Evolutionary conservation across 2,329 filamentous ascomycete genomes (phyloP).

Genomic region (Penicillium nordicum): DNA sequence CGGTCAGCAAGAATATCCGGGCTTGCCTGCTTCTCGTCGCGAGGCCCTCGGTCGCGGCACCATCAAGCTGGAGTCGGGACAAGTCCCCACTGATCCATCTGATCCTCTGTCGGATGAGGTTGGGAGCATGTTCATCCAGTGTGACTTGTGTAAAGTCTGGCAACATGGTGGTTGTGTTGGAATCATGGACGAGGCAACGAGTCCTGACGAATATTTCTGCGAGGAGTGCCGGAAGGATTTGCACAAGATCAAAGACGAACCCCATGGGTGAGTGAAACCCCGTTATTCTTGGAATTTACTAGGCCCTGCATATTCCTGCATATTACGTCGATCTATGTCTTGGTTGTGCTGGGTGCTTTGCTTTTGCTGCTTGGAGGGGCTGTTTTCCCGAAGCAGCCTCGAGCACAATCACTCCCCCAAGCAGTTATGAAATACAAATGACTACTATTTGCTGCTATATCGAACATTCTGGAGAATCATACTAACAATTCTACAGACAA

Average conservation of each 20-base stretch:
- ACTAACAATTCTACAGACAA: conserved; percentile 48
- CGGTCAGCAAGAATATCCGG: conserved; percentile 90
- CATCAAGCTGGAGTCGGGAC: conserved; percentile 56
- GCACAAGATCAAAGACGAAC: conserved; percentile 75
- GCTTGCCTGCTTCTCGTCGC: conserved; percentile 62
- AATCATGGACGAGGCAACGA: conserved; percentile 89
- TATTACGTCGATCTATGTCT: neutral
- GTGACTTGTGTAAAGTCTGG: conserved; percentile 97
- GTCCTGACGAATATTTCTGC: conserved; percentile 96
- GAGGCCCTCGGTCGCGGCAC: conserved; percentile 50
- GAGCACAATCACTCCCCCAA: neutral
- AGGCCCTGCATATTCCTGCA: neutral
- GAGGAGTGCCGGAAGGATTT: conserved; percentile 90
- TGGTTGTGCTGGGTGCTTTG: neutral
- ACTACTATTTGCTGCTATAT: conserved; percentile 7
- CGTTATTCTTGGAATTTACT: neutral
- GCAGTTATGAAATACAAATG: neutral
- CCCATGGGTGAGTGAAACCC: conserved; percentile 70
- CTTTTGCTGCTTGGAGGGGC: conserved; percentile 3
- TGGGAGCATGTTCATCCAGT: conserved; percentile 95
- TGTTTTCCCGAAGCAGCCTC: neutral
- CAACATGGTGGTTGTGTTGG: conserved; percentile 97
- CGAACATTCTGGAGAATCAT: conserved; percentile 1
- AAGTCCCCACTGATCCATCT: conserved; percentile 57
- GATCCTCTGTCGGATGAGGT: conserved; percentile 72